Percentiles rank a stretch among this genome's conserved stretches.
These are phyloP conservation scores for Schizopora paradoxa DNA, from an alignment of 1,284 basidiomycete species.

Conservation along the genomic window DNA sequence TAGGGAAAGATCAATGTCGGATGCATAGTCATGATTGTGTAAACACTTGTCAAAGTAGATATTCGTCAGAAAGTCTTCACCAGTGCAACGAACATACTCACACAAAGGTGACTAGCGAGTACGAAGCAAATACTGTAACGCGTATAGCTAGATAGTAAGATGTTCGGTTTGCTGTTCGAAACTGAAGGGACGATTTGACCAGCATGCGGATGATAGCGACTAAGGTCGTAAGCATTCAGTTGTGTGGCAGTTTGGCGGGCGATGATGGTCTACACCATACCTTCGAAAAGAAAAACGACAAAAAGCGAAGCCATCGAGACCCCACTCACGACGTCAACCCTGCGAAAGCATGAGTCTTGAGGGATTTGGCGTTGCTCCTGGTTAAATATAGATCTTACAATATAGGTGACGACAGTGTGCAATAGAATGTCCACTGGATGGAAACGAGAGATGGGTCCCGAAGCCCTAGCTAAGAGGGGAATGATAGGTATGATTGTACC, in stretches of 20 bases:
- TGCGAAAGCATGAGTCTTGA: background rate
- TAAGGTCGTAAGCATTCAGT: too few relatives aligned
- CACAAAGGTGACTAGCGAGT: conserved; percentile 13
- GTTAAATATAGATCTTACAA: conserved; percentile 7
- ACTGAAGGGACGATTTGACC: conserved; percentile 8
- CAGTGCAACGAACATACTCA: conserved; percentile 2
- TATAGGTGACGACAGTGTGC: conserved; percentile 12
- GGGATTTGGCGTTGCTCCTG: background rate
- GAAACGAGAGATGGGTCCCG: conserved; percentile 11
- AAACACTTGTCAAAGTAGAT: conserved; percentile 3
- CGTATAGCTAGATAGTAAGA: conserved; percentile 11
- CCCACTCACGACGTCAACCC: conserved; percentile 11
- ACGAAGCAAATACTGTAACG: conserved; percentile 7
- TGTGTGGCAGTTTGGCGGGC: background rate
- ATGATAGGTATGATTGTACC: background rate
- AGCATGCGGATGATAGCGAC: conserved; percentile 7
- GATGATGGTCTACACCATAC: background rate
- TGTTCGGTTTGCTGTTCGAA: conserved; percentile 2
- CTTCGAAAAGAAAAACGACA: conserved; percentile 10
- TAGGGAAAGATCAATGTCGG: conserved; percentile 10
- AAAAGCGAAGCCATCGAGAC: conserved; percentile 8
- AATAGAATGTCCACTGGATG: conserved; percentile 14
- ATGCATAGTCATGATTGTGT: conserved; percentile 7
- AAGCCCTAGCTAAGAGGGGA: conserved; percentile 8
- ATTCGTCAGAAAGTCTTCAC: background rate